phyloP scores from a whole-genome alignment of 2,329 filamentous ascomycete species.

The Colletotrichum sp. region DNA sequence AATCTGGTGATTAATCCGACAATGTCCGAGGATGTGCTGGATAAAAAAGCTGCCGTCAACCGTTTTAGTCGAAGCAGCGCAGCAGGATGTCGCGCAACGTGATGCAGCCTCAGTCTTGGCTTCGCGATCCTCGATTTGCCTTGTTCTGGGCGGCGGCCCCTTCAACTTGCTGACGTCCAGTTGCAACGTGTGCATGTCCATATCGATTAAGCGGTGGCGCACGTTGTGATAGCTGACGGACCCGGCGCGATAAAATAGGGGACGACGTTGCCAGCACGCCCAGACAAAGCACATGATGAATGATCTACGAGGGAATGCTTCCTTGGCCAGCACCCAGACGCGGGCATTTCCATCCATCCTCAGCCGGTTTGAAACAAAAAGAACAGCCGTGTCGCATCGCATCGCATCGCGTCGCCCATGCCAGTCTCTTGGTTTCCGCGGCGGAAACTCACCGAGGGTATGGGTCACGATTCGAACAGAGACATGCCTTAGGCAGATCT shows the following conservation, averaged over 20 bases:
- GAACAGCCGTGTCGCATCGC: constrained; percentile 14
- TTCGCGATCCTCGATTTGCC: not conserved
- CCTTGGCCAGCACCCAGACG: not conserved
- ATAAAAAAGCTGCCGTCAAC: not conserved
- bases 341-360: not conserved
- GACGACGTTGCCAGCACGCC: not conserved
- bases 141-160: not conserved
- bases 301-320: not conserved
- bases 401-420: constrained; percentile 15
- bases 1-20: not conserved
- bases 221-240: not conserved
- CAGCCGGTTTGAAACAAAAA: constrained; percentile 16
- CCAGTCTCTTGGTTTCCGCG: not conserved
- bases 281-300: not conserved
- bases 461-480: not conserved
- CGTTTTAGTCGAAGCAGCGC: not conserved
- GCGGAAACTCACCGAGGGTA: constrained; percentile 16
- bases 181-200: not conserved
- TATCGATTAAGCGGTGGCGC: not conserved
- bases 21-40: not conserved
- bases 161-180: not conserved
- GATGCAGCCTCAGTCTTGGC: not conserved
- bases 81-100: not conserved
- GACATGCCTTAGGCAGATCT: not conserved
- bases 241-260: not conserved